Evolutionary conservation across 805 yeast species (phyloP).

Genomic region (Jamesozyma spencerorum): DNA sequence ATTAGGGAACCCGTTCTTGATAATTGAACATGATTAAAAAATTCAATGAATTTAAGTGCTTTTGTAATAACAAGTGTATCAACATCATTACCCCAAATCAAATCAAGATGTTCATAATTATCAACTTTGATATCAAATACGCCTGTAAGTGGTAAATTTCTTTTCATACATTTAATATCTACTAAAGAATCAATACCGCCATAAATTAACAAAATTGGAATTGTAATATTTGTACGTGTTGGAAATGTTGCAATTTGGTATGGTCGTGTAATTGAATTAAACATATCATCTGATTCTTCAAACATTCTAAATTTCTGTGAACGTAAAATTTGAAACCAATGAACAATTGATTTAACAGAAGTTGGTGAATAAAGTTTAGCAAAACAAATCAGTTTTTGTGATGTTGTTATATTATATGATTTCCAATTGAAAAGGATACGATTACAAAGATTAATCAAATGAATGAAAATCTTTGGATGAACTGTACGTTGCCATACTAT

Average conservation of each 20-base stretch:
- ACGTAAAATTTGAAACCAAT: slow-evolving; percentile 87
- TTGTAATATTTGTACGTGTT: slow-evolving; percentile 49
- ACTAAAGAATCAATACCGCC: slow-evolving; percentile 78
- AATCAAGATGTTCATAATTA: slow-evolving; percentile 82
- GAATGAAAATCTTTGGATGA: slow-evolving; percentile 25
- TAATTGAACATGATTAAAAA: slow-evolving; percentile 15
- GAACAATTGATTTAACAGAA: slow-evolving; percentile 86
- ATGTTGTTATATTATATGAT: slow-evolving; percentile 54
- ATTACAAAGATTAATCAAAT: slow-evolving; percentile 63
- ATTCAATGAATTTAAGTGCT: slow-evolving; percentile 32
- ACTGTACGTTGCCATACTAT: slow-evolving; percentile 58
- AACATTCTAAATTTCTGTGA: slow-evolving; percentile 79
- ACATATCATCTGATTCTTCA: slow-evolving; percentile 47
- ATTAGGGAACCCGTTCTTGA: slow-evolving; percentile 1
- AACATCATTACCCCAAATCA: slow-evolving; percentile 77
- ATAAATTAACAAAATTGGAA: slow-evolving; percentile 71
- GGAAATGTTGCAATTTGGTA: slow-evolving; percentile 39
- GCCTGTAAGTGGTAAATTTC: slow-evolving; percentile 48
- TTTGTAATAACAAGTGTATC: slow-evolving; percentile 37
- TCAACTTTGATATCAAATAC: slow-evolving; percentile 49
- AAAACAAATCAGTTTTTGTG: slow-evolving; percentile 73
- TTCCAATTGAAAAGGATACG: slow-evolving; percentile 71
- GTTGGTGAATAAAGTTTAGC: slow-evolving; percentile 87
- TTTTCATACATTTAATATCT: slow-evolving; percentile 68
- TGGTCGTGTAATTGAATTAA: slow-evolving; percentile 31